Percentiles rank a stretch among this genome's conserved stretches.
phyloP scores from a whole-genome alignment of 2,329 filamentous ascomycete genomes.

The Amauroascus niger region DNA sequence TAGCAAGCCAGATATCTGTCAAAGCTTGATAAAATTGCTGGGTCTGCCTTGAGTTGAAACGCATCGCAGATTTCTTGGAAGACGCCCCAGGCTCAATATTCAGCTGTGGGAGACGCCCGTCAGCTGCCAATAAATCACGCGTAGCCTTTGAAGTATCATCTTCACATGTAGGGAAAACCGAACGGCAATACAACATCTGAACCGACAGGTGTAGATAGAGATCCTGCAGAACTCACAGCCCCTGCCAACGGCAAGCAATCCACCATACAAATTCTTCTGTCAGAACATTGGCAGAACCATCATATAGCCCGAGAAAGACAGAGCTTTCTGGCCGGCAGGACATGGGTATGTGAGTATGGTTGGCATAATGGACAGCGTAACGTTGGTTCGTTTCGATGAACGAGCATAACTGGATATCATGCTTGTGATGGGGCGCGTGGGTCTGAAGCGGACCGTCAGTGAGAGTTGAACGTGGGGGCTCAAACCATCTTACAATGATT shows the following conservation, averaged over 20 bases:
- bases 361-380: not conserved
- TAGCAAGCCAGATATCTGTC: slow-evolving; percentile 6
- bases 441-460: not conserved
- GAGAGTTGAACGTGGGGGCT: not conserved
- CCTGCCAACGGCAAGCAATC: slow-evolving; percentile 9
- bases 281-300: slow-evolving; percentile 3
- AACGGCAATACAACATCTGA: not conserved
- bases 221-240: slow-evolving; percentile 10
- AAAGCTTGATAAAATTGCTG: no score
- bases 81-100: not conserved
- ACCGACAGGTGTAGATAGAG: slow-evolving; percentile 6
- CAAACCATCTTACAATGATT: slow-evolving; percentile 1
- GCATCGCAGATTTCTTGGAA: not conserved
- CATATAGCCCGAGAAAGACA: not conserved
- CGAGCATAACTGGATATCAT: slow-evolving; percentile 1
- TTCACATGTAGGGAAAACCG: not conserved
- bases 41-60: slow-evolving; percentile 7
- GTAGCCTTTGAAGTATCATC: not conserved
- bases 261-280: slow-evolving; percentile 7
- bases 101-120: not conserved
- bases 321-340: not conserved
- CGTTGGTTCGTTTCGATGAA: not conserved
- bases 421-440: not conserved
- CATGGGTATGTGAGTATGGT: not conserved
- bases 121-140: not conserved